phyloP scores from a whole-genome alignment of 305 asterid species.

The Solanum hybrid region DNA sequence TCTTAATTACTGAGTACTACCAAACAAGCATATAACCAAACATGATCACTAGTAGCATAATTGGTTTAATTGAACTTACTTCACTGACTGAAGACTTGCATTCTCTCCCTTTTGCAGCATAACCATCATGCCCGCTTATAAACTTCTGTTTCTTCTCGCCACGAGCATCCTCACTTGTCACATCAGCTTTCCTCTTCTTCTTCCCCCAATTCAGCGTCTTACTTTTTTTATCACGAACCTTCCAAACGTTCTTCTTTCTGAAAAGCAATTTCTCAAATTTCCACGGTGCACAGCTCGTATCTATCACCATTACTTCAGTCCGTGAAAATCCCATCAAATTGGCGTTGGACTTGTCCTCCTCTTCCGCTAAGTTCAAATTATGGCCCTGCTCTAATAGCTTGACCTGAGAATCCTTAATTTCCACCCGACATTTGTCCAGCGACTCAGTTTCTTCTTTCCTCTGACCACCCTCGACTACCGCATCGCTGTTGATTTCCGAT shows the following conservation, averaged over 20 bases:
- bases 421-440: conserved; percentile 34
- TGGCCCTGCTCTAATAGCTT: conserved; percentile 17
- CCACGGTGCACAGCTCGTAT: conserved; percentile 73
- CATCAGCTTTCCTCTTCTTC: conserved; percentile 41
- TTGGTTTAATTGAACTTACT: conserved; percentile 30
- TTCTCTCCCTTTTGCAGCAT: conserved; percentile 11
- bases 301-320: conserved; percentile 77
- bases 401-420: conserved; percentile 17
- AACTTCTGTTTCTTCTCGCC: conserved; percentile 40
- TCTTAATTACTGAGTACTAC: background rate
- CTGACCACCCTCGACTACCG: conserved; percentile 9
- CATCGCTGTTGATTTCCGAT: conserved; percentile 13
- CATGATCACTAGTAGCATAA: background rate
- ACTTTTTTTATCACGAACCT: conserved; percentile 60
- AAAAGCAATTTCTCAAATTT: conserved; percentile 71
- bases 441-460: background rate
- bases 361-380: conserved; percentile 14
- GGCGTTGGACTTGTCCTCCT: conserved; percentile 27
- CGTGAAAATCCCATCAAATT: conserved; percentile 54
- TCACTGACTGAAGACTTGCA: conserved; percentile 18
- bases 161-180: conserved; percentile 13
- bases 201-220: conserved; percentile 22
- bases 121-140: conserved; percentile 13
- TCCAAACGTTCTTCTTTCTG: conserved; percentile 81
- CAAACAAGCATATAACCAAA: background rate